Evolutionary conservation across 495 filamentous ascomycete genomes (phyloP), one percentile per base, ranked within the genome.

Genomic region (Penicillium daleae): DNA sequence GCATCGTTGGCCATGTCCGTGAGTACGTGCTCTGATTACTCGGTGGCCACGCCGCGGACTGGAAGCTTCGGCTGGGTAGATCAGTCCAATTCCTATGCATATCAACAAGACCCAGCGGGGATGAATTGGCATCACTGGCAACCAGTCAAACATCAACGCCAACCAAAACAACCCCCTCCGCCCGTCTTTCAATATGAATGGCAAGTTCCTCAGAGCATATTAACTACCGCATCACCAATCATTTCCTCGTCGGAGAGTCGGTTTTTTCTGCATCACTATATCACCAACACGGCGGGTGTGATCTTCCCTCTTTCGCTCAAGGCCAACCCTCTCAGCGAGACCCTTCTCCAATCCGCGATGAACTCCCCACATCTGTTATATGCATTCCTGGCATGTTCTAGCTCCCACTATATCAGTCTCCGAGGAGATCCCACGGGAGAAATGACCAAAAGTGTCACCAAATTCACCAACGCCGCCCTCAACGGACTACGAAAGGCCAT

Each of bases 271-370:
- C 32, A 60, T 46, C 57, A 60, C 48, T 60, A 60, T 15, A 52
- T 60, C 57, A 51, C 39, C 31, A 49, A 37, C 12, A 60, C 57
- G 6, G 57, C 57, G 4, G 46, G 37, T 9, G 57, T 60, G n/a
- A 60, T 60, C 32, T 60, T 60, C 17, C 57, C 57, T 15, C 57
- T 60, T n/a, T 60, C 57, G 6, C 26, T 60, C 22, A 60, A 49
- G 4, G 46, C 46, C 0, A 60, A 60, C 29, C 57, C 57, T 9
- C 31, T 60, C 5, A 44, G 57, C 17, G 57, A 60, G 51, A 32
- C 48, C 17, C 57, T 60, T 6, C 57, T 60, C 17, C 57, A 49
- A 22, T 52, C 48, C 0, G 57, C 57, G 22, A 60, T 60, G 57
- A 50, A 44, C 9, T 52, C 49, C 3, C 33, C 57, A 10, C 57